Base-by-base conservation (phyloP, 1,284 basidiomycete genomes). In the Paramarasmius palmivorus region DNA sequence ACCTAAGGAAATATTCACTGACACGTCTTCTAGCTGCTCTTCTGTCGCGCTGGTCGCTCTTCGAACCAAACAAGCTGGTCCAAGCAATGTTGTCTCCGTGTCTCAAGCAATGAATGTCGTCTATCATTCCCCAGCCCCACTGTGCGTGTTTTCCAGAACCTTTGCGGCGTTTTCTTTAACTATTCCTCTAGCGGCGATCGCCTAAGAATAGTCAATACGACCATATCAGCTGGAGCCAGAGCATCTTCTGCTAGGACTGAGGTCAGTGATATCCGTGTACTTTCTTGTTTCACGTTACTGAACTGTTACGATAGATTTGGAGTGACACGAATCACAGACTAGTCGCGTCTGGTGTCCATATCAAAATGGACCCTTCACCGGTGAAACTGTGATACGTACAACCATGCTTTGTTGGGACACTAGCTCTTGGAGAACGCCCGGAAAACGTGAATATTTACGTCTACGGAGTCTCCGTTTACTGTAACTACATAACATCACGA, bases 301-400 rank as follows among this genome's bases (percentile, higher is more conserved):
- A 23, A 34, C 53, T 5, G 34, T 45, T 9, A 36, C 35, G 34
- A 19, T 53, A 84, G 82, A 77, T 83, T 40, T 84, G 82, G 82
- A 78, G 81, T 46, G 67, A 62, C 22, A 79, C 74, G 3, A 71
- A 78, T 47, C 74, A 66, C 54, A 73, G 81, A 10, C 70, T 84
- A 2, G 75, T 81, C n/a, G 76, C 76, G 6, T 76, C 80, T 9
- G 82, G 77, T 0, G 72, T 75, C 1, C 82, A 84, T 46, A 68
- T 81, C 52, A 81, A 81, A 63, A 83, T 84, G 82, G 65, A 71
- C 35, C 67, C 74, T 3, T 79, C 77, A 1, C 37, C 56, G 7
- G 69, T 73, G 2, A 64, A 69, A 46, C 29, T 32, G 29, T 32
- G 12, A 12, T 32, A 32, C 12, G 29, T 32, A 32, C 29, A 32